Base-by-base conservation (phyloP, 2,329 filamentous ascomycete species). In the Talaromyces sp. region DNA sequence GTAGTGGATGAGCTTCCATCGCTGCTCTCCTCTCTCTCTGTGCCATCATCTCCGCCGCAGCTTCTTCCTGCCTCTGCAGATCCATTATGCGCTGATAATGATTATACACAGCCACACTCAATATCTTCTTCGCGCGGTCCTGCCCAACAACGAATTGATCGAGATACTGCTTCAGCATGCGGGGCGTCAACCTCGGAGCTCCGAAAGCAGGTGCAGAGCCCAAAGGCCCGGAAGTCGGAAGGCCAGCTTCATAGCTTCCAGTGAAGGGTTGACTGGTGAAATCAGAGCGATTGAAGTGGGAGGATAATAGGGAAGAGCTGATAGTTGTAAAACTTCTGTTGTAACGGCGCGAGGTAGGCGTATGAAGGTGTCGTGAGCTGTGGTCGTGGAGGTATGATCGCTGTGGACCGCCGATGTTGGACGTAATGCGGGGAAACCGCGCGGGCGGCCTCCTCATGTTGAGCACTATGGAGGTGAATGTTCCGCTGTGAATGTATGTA, bases 111-210 rank as follows among this genome's bases (percentile, higher is more conserved):
- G 93, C 92, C 3, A 93, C 89, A 67, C 92, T 95, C 66, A 98
- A 87, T 14, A 93, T 91, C 76, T 96, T 96, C 82, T 99, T 82
- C 31, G 95, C 92, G 64, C 92, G 87, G 68, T 97, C 92, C 76
- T 99, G 95, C 44, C 93, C 95, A 3, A 99, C 93, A 1, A 99
- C 93, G 74, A 96, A 99, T 72, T 95, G 90, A 74, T 99, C 95
- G 35, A 98, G 86, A 70, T 95, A 90, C 71, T 91, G 87, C 81
- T 98, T 97, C 69, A 99, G 82, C 69, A 81, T 78, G 68, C 82
- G 83, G 7, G 86, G 86, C 9, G 86, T 88, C 60, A 88, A 79
- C 58, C 80, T 80, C 35, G 84, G 83, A 33, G 81, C 81, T 63
- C 84, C 85, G 65, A 85, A 82, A 37, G 80, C 80, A 64, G 83